Evolutionary conservation across 106 monocot species (phyloP), one percentile per base, ranked within the genome.

Genomic region (Iris macrosiphon): DNA sequence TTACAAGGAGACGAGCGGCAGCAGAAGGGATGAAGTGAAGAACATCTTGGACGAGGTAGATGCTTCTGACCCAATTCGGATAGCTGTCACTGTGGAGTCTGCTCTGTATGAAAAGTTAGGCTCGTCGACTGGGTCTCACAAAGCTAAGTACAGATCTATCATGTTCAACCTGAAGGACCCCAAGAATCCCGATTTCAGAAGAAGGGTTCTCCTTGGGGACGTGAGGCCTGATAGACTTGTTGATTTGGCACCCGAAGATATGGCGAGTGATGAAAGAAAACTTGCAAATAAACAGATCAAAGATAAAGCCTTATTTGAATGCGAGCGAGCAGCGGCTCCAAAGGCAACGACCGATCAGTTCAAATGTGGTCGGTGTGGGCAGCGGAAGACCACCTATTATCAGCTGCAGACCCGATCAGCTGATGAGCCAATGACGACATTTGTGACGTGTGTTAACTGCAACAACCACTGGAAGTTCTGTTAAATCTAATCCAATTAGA

Each of bases 301-400:
- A 49, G 94, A 88, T 40, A 94, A 89, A 69, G 88, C 94, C 31
- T 32, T 94, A 17, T 77, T 94, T 16, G 85, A 94, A 1, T 94
- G 88, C 48, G 81, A 94, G 62, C 60, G 94, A 18, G 85, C 31
- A 6, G 64, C 40, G 16, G 52, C 84, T 13, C 63, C 84, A 1
- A 94, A 88, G 55, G 94, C 94, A 16, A 76, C 94, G 0, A 94
- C 94, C 9, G 94, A 94, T 69, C 94, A 94, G 71, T 94, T 94
- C 40, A 88, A 79, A 61, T 89, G 94, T 24, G 88, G 78, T 12
- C 67, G 87, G 0, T 87, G 87, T 26, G 87, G 87, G 17, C 81
- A 87, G 81, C 45, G 87, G 50, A 81, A 87, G 67, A 60, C 63
- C 53, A 87, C 87, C 1, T 87, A 87, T 52, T 75, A 81, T 61